Conservation (phyloP, 2,329 filamentous ascomycete genomes). For the Alternaria ethzedia region DNA sequence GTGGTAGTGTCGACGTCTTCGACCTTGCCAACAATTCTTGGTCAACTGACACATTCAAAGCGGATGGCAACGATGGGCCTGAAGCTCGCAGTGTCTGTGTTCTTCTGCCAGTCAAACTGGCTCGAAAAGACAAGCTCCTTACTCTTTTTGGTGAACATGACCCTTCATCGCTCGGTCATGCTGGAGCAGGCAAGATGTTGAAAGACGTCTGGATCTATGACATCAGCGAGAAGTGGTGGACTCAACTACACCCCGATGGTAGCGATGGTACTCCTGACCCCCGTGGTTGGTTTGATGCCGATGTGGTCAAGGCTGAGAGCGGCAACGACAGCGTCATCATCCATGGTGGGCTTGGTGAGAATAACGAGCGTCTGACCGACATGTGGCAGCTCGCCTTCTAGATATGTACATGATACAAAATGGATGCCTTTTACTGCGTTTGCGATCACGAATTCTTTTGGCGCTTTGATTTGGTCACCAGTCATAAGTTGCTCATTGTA, state of each 20-base stretch:
- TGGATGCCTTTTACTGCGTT: not conserved
- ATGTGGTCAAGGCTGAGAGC: conserved; percentile 44
- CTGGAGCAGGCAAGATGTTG: conserved; percentile 64
- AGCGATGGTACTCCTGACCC: conserved; percentile 46
- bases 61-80: conserved; percentile 57
- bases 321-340: conserved; percentile 52
- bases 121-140: conserved; percentile 50
- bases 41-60: conserved; percentile 45
- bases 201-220: conserved; percentile 59
- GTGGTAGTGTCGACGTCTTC: conserved; percentile 73
- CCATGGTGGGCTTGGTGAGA: conserved; percentile 59
- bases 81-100: conserved; percentile 58
- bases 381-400: conserved; percentile 54
- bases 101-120: conserved; percentile 52
- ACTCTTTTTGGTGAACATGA: conserved; percentile 63
- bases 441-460: not conserved
- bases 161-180: conserved; percentile 60
- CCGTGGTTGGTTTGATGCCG: conserved; percentile 63
- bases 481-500: not conserved
- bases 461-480: not conserved
- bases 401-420: not conserved
- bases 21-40: conserved; percentile 50
- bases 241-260: conserved; percentile 29
- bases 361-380: conserved; percentile 60
- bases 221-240: conserved; percentile 45